Conservation (phyloP, 805 yeast genomes). For the Wickerhamiella brachini region DNA sequence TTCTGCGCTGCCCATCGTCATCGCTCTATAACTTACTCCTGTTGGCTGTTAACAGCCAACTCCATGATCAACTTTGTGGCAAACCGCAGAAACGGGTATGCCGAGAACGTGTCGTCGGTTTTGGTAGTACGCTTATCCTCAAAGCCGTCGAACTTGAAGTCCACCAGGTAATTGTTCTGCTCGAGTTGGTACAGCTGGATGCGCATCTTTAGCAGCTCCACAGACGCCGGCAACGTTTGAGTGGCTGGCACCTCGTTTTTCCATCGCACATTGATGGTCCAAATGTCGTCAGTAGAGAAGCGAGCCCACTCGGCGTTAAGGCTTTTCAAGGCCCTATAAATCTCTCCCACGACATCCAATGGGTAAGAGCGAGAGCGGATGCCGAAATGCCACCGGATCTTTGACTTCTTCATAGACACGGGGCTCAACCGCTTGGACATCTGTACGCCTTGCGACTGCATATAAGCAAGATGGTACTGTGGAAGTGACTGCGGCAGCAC, state of each 20-base stretch:
- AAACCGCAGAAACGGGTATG: constrained; percentile 86
- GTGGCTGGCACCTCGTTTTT: constrained; percentile 32
- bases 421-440: constrained; percentile 31
- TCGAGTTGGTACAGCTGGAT: constrained; percentile 92
- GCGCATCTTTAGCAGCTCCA: constrained; percentile 86
- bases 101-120: constrained; percentile 80
- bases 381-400: constrained; percentile 98
- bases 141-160: constrained; percentile 97
- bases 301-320: constrained; percentile 96
- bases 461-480: constrained; percentile 83
- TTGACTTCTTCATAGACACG: constrained; percentile 63
- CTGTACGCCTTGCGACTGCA: constrained; percentile 47
- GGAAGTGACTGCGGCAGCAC: constrained; percentile 89
- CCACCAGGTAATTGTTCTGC: constrained; percentile 90
- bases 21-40: constrained; percentile 18
- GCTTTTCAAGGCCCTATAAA: constrained; percentile 82
- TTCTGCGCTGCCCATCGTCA: too few species aligned
- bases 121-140: constrained; percentile 31
- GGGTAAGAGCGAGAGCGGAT: constrained; percentile 93
- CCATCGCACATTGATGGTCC: constrained; percentile 97
- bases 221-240: constrained; percentile 13
- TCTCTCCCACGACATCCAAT: constrained; percentile 96
- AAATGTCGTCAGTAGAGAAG: constrained; percentile 85
- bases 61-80: constrained; percentile 92
- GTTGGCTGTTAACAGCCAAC: constrained; percentile 84